These are phyloP conservation scores for Dalbergia cultrata DNA, from an alignment of 306 rosid genomes.

Conservation along the genomic window DNA sequence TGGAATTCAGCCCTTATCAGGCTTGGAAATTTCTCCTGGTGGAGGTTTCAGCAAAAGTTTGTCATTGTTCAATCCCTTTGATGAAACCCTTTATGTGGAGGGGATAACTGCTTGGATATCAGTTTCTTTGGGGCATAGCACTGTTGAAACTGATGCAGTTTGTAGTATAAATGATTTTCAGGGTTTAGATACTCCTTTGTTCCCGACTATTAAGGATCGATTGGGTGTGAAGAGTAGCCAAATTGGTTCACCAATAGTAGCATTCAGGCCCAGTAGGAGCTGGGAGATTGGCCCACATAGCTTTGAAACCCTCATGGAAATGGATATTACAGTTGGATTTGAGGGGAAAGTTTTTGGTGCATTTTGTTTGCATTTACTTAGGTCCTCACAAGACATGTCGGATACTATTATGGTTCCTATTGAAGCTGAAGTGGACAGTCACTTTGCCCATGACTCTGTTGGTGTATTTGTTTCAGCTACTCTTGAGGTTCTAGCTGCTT, in stretches of 20 bases:
- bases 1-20: constrained; percentile 72
- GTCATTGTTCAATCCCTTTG: constrained; percentile 80
- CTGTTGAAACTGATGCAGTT: constrained; percentile 70
- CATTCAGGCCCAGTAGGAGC: constrained; percentile 74
- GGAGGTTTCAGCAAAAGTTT: constrained; percentile 82
- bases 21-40: constrained; percentile 66
- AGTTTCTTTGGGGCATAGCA: constrained; percentile 66
- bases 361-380: constrained; percentile 76
- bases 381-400: constrained; percentile 72
- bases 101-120: constrained; percentile 83
- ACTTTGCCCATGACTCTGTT: constrained; percentile 45
- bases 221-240: constrained; percentile 70
- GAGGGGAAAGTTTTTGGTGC: constrained; percentile 82
- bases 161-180: constrained; percentile 67
- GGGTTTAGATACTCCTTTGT: constrained; percentile 55
- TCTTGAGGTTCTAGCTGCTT: constrained; percentile 65
- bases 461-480: constrained; percentile 63
- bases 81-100: constrained; percentile 76
- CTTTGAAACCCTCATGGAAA: constrained; percentile 72
- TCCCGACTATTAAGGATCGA: constrained; percentile 66
- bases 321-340: constrained; percentile 67
- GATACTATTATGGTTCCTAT: constrained; percentile 84
- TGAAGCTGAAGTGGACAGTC: constrained; percentile 71
- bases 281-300: constrained; percentile 88
- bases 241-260: constrained; percentile 66